These are phyloP conservation scores for Effrenium voratum DNA, from an alignment of 73 alveolate genomes.

Conservation along the genomic window DNA sequence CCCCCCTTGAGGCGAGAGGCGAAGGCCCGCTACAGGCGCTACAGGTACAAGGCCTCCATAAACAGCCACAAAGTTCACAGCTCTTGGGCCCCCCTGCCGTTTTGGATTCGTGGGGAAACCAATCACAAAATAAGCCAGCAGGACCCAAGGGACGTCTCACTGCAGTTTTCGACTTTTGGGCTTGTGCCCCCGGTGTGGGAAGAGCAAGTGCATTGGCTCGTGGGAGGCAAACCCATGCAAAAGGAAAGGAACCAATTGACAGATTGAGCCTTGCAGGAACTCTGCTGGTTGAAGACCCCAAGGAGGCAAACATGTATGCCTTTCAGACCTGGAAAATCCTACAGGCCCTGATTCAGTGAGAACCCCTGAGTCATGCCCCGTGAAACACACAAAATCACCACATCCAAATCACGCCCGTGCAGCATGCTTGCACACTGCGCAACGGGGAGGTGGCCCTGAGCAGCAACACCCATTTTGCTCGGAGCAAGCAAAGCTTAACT, in stretches of 20 bases:
- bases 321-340: too few relatives aligned
- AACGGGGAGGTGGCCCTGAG: background rate
- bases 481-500: background rate
- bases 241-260: too few relatives aligned
- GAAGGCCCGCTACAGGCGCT: background rate
- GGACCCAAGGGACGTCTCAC: background rate
- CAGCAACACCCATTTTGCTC: background rate
- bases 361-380: too few relatives aligned
- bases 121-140: background rate
- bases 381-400: too few relatives aligned
- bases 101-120: background rate
- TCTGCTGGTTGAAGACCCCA: too few relatives aligned
- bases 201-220: too few relatives aligned
- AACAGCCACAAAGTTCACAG: background rate
- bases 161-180: too few relatives aligned
- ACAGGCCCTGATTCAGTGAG: too few relatives aligned
- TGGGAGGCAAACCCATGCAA: too few relatives aligned
- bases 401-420: background rate
- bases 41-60: background rate
- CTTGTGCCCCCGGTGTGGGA: too few relatives aligned
- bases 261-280: too few relatives aligned
- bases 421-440: background rate
- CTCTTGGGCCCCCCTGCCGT: background rate
- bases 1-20: background rate
- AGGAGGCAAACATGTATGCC: too few relatives aligned